phyloP scores from a whole-genome alignment of 2,329 filamentous ascomycete species.

The Metarhizium album region DNA sequence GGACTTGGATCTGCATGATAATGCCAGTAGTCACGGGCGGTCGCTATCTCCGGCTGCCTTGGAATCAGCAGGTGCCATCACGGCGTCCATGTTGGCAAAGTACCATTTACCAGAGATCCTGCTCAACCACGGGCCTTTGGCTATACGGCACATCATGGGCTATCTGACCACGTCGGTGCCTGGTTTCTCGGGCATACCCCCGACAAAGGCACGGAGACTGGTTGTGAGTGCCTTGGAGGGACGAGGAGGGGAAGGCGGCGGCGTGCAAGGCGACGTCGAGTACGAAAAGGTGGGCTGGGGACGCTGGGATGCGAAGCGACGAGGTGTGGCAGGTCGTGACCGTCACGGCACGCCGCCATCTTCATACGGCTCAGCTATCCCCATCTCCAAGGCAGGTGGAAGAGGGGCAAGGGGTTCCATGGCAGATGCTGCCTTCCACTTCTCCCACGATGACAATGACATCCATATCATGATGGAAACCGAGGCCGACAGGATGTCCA shows the following conservation, averaged over 20 bases:
- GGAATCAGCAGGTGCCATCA: conserved; percentile 75
- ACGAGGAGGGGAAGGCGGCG: conserved; percentile 53
- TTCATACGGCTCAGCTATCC: conserved; percentile 41
- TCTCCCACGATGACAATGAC: conserved; percentile 60
- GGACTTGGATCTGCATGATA: conserved; percentile 74
- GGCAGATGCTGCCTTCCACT: conserved; percentile 61
- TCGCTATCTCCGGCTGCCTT: conserved; percentile 37
- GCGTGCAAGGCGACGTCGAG: conserved; percentile 58
- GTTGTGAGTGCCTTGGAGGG: conserved; percentile 90
- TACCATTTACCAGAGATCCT: conserved; percentile 86
- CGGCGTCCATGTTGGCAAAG: conserved; percentile 73
- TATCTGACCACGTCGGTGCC: conserved; percentile 89
- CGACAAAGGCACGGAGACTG: conserved; percentile 78
- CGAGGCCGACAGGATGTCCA: conserved; percentile 92
- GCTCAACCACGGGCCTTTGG: conserved; percentile 77
- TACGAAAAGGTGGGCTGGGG: conserved; percentile 98
- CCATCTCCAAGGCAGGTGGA: conserved; percentile 37
- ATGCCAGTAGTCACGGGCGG: conserved; percentile 19
- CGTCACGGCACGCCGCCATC: conserved; percentile 30
- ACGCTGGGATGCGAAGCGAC: conserved; percentile 77
- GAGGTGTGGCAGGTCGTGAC: conserved; percentile 47
- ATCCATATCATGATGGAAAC: conserved; percentile 64
- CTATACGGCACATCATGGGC: conserved; percentile 91
- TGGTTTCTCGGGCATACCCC: conserved; percentile 80
- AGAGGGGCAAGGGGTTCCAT: conserved; percentile 46